Percentiles rank a stretch among this genome's conserved stretches.
These are phyloP conservation scores for Candida gorgasii DNA, from an alignment of 805 yeast species.

Conservation along the genomic window DNA sequence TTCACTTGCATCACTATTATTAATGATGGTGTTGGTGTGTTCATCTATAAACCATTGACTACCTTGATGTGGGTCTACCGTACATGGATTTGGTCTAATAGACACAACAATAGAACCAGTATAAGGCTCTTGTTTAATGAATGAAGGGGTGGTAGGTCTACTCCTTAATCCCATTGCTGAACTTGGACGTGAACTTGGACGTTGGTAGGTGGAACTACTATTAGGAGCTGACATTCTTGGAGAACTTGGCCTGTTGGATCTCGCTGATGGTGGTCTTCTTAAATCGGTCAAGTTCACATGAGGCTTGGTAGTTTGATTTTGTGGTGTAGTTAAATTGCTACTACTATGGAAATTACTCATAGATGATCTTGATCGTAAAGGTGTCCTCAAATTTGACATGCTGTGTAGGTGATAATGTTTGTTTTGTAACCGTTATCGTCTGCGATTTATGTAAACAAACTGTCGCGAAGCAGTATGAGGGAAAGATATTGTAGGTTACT, in stretches of 20 bases:
- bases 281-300: conserved; percentile 16
- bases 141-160: conserved; percentile 42
- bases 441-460: not conserved
- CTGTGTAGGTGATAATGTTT: no score
- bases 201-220: conserved; percentile 8
- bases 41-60: conserved; percentile 50
- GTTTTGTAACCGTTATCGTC: no score
- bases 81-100: conserved; percentile 71
- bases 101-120: conserved; percentile 76
- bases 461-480: no score
- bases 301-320: conserved; percentile 18
- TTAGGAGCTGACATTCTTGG: conserved; percentile 8
- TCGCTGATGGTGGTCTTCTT: conserved; percentile 33
- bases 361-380: conserved; percentile 29
- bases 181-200: conserved; percentile 29
- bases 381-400: conserved; percentile 22
- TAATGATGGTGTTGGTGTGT: conserved; percentile 38
- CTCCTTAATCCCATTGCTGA: conserved; percentile 31
- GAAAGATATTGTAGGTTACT: no score
- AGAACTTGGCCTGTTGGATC: conserved; percentile 13
- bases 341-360: conserved; percentile 15
- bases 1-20: conserved; percentile 55
- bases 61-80: conserved; percentile 32
- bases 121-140: conserved; percentile 42
- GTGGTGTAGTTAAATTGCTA: conserved; percentile 13